Evolutionary conservation across 78 protist species (phyloP).

Genomic region (Polysphondylium violaceum): DNA sequence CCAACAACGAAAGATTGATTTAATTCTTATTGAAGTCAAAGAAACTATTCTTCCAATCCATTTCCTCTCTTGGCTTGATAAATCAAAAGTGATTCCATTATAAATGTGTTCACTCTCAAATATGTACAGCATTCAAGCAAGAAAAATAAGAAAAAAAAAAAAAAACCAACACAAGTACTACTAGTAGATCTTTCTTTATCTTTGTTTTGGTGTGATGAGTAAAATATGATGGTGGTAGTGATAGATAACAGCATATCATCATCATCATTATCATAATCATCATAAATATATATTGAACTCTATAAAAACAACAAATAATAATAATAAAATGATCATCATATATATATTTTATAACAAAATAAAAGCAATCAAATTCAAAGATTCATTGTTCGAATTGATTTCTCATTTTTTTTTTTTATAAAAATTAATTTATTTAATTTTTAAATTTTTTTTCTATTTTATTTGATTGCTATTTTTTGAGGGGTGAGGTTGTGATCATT

Average conservation of each 20-base stretch:
- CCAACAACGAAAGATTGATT: conserved; percentile 43
- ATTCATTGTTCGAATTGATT: neutral
- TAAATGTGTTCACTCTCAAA: neutral
- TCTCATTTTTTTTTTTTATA: neutral
- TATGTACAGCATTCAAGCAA: neutral
- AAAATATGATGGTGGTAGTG: neutral
- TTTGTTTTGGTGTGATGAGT: too few species aligned
- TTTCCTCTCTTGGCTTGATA: conserved; percentile 35
- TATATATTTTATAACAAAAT: too few species aligned
- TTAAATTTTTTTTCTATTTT: conserved; percentile 1
- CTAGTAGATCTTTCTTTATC: too few species aligned
- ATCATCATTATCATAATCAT: neutral
- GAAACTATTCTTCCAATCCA: conserved; percentile 64
- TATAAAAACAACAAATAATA: too few species aligned
- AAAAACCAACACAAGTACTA: neutral
- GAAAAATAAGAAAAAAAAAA: neutral
- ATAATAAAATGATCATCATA: too few species aligned
- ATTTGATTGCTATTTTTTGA: neutral
- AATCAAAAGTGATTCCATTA: conserved; percentile 33
- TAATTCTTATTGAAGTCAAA: conserved; percentile 50
- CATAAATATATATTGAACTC: too few species aligned
- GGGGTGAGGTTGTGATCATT: too few species aligned
- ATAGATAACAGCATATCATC: neutral
- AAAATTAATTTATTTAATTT: too few species aligned
- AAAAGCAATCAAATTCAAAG: too few species aligned